Evolutionary conservation across 768 basidiomycete species (phyloP).

Genomic region (Rhodotorula sphaerocarpa): DNA sequence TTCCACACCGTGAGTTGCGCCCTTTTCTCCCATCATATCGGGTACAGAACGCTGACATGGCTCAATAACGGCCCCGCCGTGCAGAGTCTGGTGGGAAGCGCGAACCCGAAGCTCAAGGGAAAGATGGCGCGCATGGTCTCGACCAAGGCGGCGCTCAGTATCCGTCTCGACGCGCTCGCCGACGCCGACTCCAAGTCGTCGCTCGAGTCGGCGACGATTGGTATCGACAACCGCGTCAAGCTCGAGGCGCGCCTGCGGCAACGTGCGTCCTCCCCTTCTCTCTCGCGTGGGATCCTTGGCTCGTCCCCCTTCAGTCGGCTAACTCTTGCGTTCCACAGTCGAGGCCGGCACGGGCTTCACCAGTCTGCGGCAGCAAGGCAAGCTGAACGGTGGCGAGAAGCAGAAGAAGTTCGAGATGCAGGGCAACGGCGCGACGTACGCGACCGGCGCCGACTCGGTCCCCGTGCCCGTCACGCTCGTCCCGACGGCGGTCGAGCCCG

Average conservation of each 20-base stretch:
- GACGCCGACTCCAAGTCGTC: conserved; percentile 78
- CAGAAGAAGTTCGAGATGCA: conserved; percentile 68
- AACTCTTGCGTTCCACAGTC: conserved; percentile 41
- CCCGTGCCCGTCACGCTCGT: conserved; percentile 55
- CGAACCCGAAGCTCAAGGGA: conserved; percentile 94
- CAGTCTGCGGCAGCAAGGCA: conserved; percentile 48
- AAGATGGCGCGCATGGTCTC: conserved; percentile 99
- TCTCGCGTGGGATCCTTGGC: no score
- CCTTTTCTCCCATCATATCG: conserved; percentile 89
- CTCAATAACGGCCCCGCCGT: no score
- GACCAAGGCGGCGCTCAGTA: conserved; percentile 90
- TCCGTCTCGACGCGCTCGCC: conserved; percentile 93
- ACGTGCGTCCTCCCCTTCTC: neutral
- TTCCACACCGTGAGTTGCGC: conserved; percentile 69
- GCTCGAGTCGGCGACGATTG: conserved; percentile 69
- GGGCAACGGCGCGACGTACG: conserved; percentile 69
- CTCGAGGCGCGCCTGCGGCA: conserved; percentile 86
- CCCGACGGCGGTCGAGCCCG: conserved; percentile 65
- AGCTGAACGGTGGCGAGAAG: conserved; percentile 51
- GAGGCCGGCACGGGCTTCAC: conserved; percentile 71
- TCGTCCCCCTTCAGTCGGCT: neutral
- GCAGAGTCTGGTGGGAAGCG: no score
- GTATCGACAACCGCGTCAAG: conserved; percentile 86
- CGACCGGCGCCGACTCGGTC: conserved; percentile 63
- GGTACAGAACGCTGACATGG: no score